These are phyloP conservation scores for Trametes sp. DNA, from an alignment of 1,284 basidiomycete species.

Conservation along the genomic window DNA sequence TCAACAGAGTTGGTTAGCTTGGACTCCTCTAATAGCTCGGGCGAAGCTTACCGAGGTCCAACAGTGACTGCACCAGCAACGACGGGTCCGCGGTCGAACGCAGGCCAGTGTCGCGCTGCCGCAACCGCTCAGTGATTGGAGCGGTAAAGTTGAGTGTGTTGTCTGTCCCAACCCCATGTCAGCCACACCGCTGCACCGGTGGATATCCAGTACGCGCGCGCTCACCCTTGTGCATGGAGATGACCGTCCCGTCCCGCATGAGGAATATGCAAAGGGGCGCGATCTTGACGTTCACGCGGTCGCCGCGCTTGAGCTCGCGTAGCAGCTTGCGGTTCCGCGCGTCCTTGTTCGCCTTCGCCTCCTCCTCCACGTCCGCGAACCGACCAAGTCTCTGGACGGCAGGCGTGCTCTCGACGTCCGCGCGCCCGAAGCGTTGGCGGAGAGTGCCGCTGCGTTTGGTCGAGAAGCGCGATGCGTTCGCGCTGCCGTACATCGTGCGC, in stretches of 20 bases:
- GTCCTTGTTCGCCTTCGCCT: slow-evolving; percentile 31
- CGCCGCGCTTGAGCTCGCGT: slow-evolving; percentile 61
- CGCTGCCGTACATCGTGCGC: slow-evolving; percentile 39
- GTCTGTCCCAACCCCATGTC: slow-evolving; percentile 36
- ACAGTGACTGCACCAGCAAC: slow-evolving; percentile 64
- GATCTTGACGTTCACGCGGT: slow-evolving; percentile 65
- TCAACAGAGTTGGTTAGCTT: too few species aligned
- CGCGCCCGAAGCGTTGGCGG: slow-evolving; percentile 24
- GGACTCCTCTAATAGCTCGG: not conserved
- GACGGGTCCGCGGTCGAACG: slow-evolving; percentile 67
- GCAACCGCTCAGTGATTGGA: slow-evolving; percentile 63
- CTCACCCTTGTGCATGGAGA: slow-evolving; percentile 43
- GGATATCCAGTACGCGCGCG: not conserved
- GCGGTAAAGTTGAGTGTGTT: slow-evolving; percentile 56
- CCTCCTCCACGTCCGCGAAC: slow-evolving; percentile 22
- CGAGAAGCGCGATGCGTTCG: slow-evolving; percentile 37
- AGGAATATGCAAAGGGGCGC: slow-evolving; percentile 71
- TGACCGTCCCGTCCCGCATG: slow-evolving; percentile 60
- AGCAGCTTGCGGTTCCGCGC: slow-evolving; percentile 47
- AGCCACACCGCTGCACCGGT: not conserved
- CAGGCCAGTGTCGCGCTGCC: slow-evolving; percentile 63
- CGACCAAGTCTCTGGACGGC: slow-evolving; percentile 1
- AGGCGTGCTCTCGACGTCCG: slow-evolving; percentile 31
- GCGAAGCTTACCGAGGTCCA: slow-evolving; percentile 66
- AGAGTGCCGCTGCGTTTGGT: slow-evolving; percentile 31